Conservation (phyloP, 352 stramenopile species). For the Globisporangium canariense region DNA sequence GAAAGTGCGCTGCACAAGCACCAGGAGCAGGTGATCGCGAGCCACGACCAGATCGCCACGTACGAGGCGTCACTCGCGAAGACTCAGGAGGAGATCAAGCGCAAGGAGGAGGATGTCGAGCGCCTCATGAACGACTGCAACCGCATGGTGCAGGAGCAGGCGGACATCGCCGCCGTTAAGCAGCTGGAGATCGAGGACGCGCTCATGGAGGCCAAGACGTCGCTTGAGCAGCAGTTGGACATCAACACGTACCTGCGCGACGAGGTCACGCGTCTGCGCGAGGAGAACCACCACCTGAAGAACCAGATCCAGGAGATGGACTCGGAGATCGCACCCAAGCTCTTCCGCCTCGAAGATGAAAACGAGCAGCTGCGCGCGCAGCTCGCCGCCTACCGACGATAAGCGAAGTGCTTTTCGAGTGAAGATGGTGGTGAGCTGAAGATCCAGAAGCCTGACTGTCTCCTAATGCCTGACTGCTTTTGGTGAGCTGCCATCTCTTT, state of each 20-base stretch:
- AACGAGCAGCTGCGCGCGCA: constrained; percentile 61
- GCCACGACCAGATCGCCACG: constrained; percentile 56
- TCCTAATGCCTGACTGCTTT: neutral
- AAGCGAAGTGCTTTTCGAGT: neutral
- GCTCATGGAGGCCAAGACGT: constrained; percentile 79
- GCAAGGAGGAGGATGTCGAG: constrained; percentile 81
- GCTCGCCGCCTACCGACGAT: constrained; percentile 18
- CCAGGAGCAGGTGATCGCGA: constrained; percentile 64
- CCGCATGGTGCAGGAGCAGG: constrained; percentile 83
- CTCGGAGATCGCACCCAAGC: constrained; percentile 75
- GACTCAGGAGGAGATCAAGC: constrained; percentile 60
- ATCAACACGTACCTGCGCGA: constrained; percentile 84
- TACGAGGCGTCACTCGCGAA: constrained; percentile 68
- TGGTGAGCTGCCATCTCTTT: neutral
- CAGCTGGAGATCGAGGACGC: constrained; percentile 84
- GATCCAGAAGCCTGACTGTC: too few relatives aligned
- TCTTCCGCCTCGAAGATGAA: constrained; percentile 82
- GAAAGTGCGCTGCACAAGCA: constrained; percentile 61
- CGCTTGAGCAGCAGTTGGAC: constrained; percentile 79
- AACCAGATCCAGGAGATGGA: constrained; percentile 87
- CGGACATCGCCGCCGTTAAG: constrained; percentile 69
- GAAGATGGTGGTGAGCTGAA: neutral
- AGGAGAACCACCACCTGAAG: constrained; percentile 84
- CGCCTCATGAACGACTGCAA: constrained; percentile 82
- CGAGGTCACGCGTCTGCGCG: constrained; percentile 72